Conservation (phyloP, 2,329 filamentous ascomycete species). For the Diaporthe sp. region DNA sequence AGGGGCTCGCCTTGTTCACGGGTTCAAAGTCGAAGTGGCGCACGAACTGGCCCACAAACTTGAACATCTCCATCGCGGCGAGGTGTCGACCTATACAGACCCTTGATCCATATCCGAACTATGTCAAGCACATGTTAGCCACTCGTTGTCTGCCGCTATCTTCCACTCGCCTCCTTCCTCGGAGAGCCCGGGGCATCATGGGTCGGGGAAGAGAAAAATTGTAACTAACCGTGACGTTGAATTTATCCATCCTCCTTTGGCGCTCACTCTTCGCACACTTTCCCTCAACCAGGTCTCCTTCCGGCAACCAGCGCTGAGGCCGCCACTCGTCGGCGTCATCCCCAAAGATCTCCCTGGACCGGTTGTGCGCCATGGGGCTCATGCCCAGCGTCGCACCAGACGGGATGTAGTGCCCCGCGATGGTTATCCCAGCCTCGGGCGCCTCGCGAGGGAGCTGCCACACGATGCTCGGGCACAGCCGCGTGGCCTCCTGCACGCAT, state of each 20-base stretch:
- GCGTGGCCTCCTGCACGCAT: neutral
- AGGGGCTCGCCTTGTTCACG: neutral
- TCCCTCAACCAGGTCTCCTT: neutral
- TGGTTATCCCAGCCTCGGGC: neutral
- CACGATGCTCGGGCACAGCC: conserved; percentile 5
- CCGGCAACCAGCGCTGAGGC: neutral
- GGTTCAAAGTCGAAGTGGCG: neutral
- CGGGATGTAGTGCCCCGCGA: neutral
- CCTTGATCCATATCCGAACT: neutral
- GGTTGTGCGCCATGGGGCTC: conserved; percentile 6
- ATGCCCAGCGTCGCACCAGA: neutral
- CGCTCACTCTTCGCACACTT: neutral
- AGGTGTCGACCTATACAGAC: conserved; percentile 5
- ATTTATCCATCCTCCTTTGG: neutral
- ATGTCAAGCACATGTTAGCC: neutral
- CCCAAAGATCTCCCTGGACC: conserved; percentile 16
- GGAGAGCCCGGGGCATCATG: neutral
- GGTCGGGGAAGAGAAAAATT: neutral
- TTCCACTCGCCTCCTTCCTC: neutral
- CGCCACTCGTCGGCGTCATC: conserved; percentile 14
- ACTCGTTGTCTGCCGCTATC: rapidly evolving
- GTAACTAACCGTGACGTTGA: neutral
- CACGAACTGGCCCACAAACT: conserved; percentile 5
- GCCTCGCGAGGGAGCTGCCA: conserved; percentile 10
- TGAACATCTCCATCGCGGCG: conserved; percentile 7